Evolutionary conservation across 306 rosid genomes (phyloP).

Genomic region (Vachellia collinsii): DNA sequence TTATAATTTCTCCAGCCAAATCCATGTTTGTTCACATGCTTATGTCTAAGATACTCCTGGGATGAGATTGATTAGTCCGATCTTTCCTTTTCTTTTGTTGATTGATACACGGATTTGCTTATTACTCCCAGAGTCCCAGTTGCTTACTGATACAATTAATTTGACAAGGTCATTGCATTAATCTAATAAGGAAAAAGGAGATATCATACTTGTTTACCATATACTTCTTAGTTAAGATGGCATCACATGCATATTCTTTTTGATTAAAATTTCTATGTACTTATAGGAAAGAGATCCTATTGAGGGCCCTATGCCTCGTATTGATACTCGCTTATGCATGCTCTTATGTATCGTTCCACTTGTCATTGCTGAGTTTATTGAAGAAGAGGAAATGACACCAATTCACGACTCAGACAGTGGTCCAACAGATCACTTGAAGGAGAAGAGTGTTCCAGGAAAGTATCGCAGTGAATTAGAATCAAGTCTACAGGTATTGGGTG

Average conservation of each 20-base stretch:
- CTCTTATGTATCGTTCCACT: conserved; percentile 82
- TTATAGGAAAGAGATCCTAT: conserved; percentile 93
- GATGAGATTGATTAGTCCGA: background rate
- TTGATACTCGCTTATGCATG: conserved; percentile 92
- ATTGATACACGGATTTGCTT: background rate
- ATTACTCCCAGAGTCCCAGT: background rate
- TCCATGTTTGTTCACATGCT: background rate
- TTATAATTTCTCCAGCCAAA: background rate
- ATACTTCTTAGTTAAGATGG: conserved; percentile 14
- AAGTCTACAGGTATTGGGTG: conserved; percentile 84
- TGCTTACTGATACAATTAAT: background rate
- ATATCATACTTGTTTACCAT: background rate
- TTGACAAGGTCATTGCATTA: background rate
- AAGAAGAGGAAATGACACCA: conserved; percentile 71
- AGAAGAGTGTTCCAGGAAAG: conserved; percentile 59
- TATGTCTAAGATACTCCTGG: background rate
- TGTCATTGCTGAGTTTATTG: conserved; percentile 79
- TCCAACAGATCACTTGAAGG: conserved; percentile 61
- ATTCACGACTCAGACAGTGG: conserved; percentile 52
- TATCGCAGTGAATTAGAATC: conserved; percentile 67
- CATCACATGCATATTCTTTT: background rate
- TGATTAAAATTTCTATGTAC: conserved; percentile 10
- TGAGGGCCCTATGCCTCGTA: conserved; percentile 97
- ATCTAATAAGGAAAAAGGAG: background rate
- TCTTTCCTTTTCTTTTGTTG: background rate